Evolutionary conservation across 1,139 yeast species (phyloP).

Genomic region (Magnusiomyces clavatus): DNA sequence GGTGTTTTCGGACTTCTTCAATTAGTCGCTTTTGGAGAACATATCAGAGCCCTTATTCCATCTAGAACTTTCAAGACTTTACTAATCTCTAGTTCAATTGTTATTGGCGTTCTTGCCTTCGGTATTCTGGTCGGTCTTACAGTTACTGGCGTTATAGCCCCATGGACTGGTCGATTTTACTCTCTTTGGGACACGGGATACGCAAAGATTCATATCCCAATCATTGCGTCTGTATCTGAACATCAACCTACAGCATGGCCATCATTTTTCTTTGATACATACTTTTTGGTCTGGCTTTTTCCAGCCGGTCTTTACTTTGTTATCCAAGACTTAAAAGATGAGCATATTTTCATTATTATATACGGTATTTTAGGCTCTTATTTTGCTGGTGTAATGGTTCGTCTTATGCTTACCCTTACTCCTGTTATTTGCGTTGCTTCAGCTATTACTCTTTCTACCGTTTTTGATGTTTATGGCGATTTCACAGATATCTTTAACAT

Average conservation of each 20-base stretch:
- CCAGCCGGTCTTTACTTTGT: conserved; percentile 93
- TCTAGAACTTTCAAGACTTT: conserved; percentile 69
- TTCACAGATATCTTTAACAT: conserved; percentile 31
- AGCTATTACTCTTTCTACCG: conserved; percentile 77
- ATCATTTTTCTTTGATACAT: conserved; percentile 89
- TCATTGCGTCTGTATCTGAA: conserved; percentile 97
- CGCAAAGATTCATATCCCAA: conserved; percentile 97
- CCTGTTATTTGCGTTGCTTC: conserved; percentile 91
- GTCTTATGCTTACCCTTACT: conserved; percentile 93
- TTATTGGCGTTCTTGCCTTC: conserved; percentile 55
- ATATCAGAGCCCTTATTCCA: conserved; percentile 66
- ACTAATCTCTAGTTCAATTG: conserved; percentile 50
- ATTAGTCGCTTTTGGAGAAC: conserved; percentile 80
- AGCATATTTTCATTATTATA: conserved; percentile 86
- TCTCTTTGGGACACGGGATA: conserved; percentile 97
- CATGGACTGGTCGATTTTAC: conserved; percentile 99
- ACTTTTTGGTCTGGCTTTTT: conserved; percentile 92
- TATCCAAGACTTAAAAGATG: conserved; percentile 83
- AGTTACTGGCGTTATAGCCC: conserved; percentile 89
- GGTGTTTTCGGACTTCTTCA: conserved; percentile 96
- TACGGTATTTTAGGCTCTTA: conserved; percentile 89
- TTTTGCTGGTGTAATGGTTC: conserved; percentile 99
- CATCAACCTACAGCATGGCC: conserved; percentile 99
- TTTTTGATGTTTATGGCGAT: conserved; percentile 78
- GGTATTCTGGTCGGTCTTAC: conserved; percentile 72